Conservation (phyloP, 495 filamentous ascomycete genomes). For the Recurvomyces mirabilis region DNA sequence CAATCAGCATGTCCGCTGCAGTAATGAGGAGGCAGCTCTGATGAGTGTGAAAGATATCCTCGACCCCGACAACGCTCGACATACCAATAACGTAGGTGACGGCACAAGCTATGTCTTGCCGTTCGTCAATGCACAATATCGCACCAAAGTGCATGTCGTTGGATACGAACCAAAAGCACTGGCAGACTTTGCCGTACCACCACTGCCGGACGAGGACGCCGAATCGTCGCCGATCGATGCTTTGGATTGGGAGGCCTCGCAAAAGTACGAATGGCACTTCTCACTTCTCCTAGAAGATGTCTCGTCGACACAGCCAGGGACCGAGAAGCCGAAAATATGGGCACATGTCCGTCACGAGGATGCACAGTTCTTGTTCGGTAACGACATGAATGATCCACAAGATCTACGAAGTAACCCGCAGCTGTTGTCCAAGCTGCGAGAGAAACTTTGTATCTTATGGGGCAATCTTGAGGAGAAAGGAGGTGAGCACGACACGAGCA, state of each 20-base stretch:
- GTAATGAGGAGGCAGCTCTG: constrained; percentile 30
- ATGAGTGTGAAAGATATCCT: constrained; percentile 42
- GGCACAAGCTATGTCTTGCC: constrained; percentile 42
- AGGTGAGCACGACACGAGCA: constrained; percentile 37
- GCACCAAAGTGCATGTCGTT: constrained; percentile 56
- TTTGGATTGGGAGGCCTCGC: constrained; percentile 20
- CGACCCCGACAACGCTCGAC: constrained; percentile 28
- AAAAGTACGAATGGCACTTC: constrained; percentile 30
- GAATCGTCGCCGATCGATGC: constrained; percentile 11
- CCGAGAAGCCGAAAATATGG: constrained; percentile 1
- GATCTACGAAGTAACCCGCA: constrained; percentile 41
- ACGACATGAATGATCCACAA: constrained; percentile 13
- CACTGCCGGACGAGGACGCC: constrained; percentile 14
- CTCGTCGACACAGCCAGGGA: background rate
- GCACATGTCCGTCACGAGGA: constrained; percentile 12
- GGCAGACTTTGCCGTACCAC: constrained; percentile 52
- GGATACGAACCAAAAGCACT: constrained; percentile 67
- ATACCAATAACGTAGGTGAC: constrained; percentile 28
- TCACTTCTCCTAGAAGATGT: constrained; percentile 26
- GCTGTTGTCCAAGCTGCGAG: constrained; percentile 42
- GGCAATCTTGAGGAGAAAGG: constrained; percentile 63
- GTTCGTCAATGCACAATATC: constrained; percentile 67
- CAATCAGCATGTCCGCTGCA: constrained; percentile 23
- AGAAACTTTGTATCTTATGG: constrained; percentile 75
- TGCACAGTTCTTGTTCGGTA: constrained; percentile 19